These are phyloP conservation scores for Pyrenophora graminea DNA, from an alignment of 2,329 filamentous ascomycete species.

Conservation along the genomic window DNA sequence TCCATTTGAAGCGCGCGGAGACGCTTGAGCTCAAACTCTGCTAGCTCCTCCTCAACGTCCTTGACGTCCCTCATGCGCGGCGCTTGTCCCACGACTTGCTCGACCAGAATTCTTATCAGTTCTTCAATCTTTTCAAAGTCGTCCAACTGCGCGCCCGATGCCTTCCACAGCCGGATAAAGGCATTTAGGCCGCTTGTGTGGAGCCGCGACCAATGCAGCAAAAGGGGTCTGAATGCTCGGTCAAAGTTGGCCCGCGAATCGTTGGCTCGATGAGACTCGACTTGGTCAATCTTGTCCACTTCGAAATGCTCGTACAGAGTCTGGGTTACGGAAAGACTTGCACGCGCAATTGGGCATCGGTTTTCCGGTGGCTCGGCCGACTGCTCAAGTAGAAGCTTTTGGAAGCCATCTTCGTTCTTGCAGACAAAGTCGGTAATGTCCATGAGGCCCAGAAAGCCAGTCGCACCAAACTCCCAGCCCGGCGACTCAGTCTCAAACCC, in stretches of 20 bases:
- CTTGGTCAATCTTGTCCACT: constrained; percentile 79
- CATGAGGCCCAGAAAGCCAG: constrained; percentile 95
- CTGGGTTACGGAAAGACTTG: constrained; percentile 82
- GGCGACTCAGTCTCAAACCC: constrained; percentile 93
- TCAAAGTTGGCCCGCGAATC: constrained; percentile 81
- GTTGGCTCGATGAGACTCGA: constrained; percentile 77
- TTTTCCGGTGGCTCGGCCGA: constrained; percentile 70
- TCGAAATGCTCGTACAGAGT: constrained; percentile 96
- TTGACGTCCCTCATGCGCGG: constrained; percentile 79
- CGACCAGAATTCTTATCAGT: constrained; percentile 84
- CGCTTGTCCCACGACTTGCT: constrained; percentile 84
- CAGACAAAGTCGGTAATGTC: constrained; percentile 91
- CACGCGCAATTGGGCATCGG: constrained; percentile 84
- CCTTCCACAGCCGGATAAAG: constrained; percentile 92
- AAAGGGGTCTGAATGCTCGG: constrained; percentile 79
- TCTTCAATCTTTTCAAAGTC: constrained; percentile 95
- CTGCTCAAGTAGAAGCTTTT: constrained; percentile 90
- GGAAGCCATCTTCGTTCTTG: constrained; percentile 89
- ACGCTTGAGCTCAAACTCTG: constrained; percentile 77
- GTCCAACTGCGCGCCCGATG: constrained; percentile 77
- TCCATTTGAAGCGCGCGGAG: constrained; percentile 92
- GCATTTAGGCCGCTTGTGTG: constrained; percentile 84
- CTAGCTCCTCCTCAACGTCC: constrained; percentile 87
- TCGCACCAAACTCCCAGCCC: constrained; percentile 78
- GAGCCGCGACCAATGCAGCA: constrained; percentile 90